Conservation (phyloP, 192 early-diverging fungal species). For the Thamnidium elegans region DNA sequence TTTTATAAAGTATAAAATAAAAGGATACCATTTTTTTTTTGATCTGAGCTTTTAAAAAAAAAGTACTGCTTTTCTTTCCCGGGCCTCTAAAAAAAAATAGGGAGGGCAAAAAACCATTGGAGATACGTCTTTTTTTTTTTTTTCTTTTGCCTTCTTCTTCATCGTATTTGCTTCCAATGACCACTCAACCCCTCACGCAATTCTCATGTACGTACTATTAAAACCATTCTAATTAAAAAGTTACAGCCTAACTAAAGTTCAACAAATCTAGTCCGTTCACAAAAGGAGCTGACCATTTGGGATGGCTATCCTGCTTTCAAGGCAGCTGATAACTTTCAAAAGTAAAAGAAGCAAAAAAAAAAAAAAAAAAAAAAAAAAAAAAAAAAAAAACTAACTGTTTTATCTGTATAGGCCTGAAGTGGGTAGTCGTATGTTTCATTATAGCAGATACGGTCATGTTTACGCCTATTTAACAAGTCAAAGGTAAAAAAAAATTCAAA, state of each 20-base stretch:
- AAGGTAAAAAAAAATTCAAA: conserved; percentile 44
- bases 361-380: not conserved
- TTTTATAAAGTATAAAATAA: not conserved
- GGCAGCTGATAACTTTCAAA: conserved; percentile 47
- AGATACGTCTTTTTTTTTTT: too few relatives aligned
- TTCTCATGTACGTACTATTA: conserved; percentile 50
- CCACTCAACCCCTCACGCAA: conserved; percentile 40
- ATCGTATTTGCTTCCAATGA: conserved; percentile 14
- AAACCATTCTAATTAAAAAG: not conserved
- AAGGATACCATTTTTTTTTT: too few relatives aligned
- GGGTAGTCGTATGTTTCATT: conserved; percentile 57
- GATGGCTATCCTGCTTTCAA: conserved; percentile 52
- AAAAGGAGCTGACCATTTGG: conserved; percentile 52
- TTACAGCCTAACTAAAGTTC: not conserved
- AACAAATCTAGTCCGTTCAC: conserved; percentile 44
- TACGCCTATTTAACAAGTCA: conserved; percentile 65
- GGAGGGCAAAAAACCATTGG: too few relatives aligned
- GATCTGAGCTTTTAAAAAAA: too few relatives aligned
- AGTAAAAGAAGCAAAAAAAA: conserved; percentile 39
- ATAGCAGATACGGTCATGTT: conserved; percentile 70
- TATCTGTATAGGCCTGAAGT: conserved; percentile 45
- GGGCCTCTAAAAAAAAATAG: too few relatives aligned
- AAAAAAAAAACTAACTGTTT: not conserved
- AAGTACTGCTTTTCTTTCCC: too few relatives aligned
- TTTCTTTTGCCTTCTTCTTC: too few relatives aligned